Conservation (phyloP, 2,329 filamentous ascomycete species). For the Neonectria neomacrospora region DNA sequence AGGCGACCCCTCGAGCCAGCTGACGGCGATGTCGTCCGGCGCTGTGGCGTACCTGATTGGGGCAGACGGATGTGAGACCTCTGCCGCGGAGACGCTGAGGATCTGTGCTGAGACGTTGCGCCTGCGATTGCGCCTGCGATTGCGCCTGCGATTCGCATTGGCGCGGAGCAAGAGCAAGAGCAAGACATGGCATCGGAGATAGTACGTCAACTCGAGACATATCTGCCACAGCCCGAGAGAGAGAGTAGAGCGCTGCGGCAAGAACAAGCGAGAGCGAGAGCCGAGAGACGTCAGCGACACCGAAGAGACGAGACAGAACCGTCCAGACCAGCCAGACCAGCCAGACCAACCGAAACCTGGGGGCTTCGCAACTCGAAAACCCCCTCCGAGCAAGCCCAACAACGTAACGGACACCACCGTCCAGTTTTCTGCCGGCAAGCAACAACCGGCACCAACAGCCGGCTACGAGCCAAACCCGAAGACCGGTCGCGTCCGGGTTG, state of each 20-base stretch:
- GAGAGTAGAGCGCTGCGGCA: no score
- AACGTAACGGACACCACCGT: slow-evolving; percentile 21
- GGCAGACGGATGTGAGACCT: slow-evolving; percentile 26
- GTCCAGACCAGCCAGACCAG: background rate
- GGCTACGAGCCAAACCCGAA: slow-evolving; percentile 40
- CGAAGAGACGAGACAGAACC: background rate
- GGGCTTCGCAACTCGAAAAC: slow-evolving; percentile 16
- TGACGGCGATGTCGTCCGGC: slow-evolving; percentile 27
- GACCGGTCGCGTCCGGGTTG: slow-evolving; percentile 43
- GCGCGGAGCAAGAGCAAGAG: slow-evolving; percentile 16
- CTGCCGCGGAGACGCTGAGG: slow-evolving; percentile 14
- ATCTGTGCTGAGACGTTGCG: background rate
- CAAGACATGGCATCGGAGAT: slow-evolving; percentile 25
- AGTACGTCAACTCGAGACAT: slow-evolving; percentile 12
- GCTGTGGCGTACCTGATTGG: slow-evolving; percentile 26
- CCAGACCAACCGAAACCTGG: slow-evolving; percentile 7
- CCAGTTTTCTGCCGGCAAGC: slow-evolving; percentile 27
- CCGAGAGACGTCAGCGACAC: background rate
- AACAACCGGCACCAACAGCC: slow-evolving; percentile 42
- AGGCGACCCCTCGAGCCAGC: slow-evolving; percentile 30
- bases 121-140: background rate
- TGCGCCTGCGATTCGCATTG: slow-evolving; percentile 22
- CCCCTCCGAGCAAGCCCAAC: background rate
- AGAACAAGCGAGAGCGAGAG: background rate
- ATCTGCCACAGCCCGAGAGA: slow-evolving; percentile 3